These are phyloP conservation scores for Leonotis leonurus DNA, from an alignment of 257 asterid genomes.

Conservation along the genomic window DNA sequence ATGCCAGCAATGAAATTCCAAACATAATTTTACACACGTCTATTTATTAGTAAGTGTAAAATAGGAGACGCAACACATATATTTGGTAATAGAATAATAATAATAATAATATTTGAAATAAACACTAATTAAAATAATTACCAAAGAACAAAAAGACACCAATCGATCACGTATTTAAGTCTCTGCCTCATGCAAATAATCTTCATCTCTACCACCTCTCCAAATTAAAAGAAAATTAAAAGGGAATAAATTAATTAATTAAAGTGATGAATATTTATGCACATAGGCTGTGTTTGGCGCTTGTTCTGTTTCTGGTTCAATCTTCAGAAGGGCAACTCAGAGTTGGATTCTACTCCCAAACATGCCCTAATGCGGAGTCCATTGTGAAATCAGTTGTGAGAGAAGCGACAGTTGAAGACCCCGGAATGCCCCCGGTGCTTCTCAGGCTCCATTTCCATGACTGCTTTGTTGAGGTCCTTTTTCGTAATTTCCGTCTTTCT, in stretches of 20 bases:
- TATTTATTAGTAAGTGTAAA: not conserved
- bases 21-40: not conserved
- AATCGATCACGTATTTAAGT: not conserved
- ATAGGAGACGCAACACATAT: not conserved
- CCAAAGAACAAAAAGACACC: not conserved
- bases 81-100: not conserved
- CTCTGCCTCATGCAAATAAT: not conserved
- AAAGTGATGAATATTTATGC: not conserved
- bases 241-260: not conserved
- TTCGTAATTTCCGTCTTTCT: not conserved
- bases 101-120: too few relatives aligned
- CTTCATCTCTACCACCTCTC: not conserved
- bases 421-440: constrained; percentile 22
- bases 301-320: not conserved
- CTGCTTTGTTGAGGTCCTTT: constrained; percentile 37
- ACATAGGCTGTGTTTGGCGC: not conserved
- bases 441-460: constrained; percentile 46
- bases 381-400: constrained; percentile 27
- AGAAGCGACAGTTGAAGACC: constrained; percentile 19
- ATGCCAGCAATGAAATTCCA: not conserved
- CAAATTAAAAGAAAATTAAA: not conserved
- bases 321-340: constrained; percentile 20
- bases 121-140: not conserved
- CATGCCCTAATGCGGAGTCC: constrained; percentile 35
- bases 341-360: constrained; percentile 39